These are phyloP conservation scores for Lyophyllum semitale DNA, from an alignment of 768 basidiomycete genomes.

Conservation along the genomic window DNA sequence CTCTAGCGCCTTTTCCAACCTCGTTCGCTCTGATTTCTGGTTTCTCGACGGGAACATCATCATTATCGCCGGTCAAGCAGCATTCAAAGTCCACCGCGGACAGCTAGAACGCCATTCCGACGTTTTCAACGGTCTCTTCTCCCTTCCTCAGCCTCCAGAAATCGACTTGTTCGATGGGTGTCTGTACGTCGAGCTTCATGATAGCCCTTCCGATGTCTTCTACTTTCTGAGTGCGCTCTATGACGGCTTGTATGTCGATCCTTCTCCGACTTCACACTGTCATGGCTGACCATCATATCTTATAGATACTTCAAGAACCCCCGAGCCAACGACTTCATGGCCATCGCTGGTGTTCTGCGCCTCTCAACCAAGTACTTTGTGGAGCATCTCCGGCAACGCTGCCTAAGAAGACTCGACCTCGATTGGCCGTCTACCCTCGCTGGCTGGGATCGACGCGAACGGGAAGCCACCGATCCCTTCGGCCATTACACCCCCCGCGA, in stretches of 20 bases:
- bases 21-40: slow-evolving; percentile 65
- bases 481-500: slow-evolving; percentile 64
- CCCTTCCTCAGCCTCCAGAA: slow-evolving; percentile 58
- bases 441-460: slow-evolving; percentile 72
- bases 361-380: slow-evolving; percentile 78
- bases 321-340: slow-evolving; percentile 55
- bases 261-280: neutral
- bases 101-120: slow-evolving; percentile 77
- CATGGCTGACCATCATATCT: slow-evolving; percentile 5
- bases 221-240: slow-evolving; percentile 71
- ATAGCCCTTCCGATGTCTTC: slow-evolving; percentile 65
- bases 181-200: slow-evolving; percentile 60
- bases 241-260: slow-evolving; percentile 69
- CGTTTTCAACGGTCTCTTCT: slow-evolving; percentile 69
- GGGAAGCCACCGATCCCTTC: slow-evolving; percentile 45
- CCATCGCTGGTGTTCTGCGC: slow-evolving; percentile 65
- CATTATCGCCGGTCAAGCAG: slow-evolving; percentile 54
- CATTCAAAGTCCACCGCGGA: slow-evolving; percentile 76
- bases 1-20: slow-evolving; percentile 17
- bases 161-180: slow-evolving; percentile 59
- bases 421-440: slow-evolving; percentile 72
- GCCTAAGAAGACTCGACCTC: slow-evolving; percentile 54
- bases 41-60: slow-evolving; percentile 74
- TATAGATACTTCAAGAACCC: slow-evolving; percentile 59
- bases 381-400: slow-evolving; percentile 62